phyloP scores from a whole-genome alignment of 257 asterid genomes.

The Nyctanthes arbortristis region DNA sequence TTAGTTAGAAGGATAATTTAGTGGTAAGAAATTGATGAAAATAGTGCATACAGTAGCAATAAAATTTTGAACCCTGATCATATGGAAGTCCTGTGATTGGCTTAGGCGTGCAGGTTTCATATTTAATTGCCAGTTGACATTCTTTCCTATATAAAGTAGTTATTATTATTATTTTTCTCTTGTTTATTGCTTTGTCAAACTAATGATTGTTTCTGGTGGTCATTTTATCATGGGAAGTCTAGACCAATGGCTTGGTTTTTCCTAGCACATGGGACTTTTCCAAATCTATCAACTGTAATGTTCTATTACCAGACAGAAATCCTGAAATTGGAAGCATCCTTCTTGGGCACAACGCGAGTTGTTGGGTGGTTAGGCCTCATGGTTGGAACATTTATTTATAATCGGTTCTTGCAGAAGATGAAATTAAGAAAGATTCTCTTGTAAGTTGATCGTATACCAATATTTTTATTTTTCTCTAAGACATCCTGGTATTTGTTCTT shows the following conservation, averaged over 20 bases:
- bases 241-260: conserved; percentile 99
- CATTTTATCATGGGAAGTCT: conserved; percentile 33
- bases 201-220: conserved; percentile 24
- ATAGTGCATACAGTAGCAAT: neutral
- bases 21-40: neutral
- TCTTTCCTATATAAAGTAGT: conserved; percentile 3
- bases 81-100: conserved; percentile 4
- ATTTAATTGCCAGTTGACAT: conserved; percentile 3
- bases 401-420: conserved; percentile 80
- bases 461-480: neutral
- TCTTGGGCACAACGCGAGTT: conserved; percentile 90
- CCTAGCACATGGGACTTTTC: conserved; percentile 82
- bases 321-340: conserved; percentile 80
- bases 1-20: neutral
- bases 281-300: conserved; percentile 84
- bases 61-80: neutral
- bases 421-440: conserved; percentile 71
- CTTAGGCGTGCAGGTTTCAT: neutral
- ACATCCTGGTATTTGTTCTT: neutral
- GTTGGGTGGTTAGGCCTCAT: conserved; percentile 93
- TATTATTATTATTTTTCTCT: conserved; percentile 4
- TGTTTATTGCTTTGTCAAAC: conserved; percentile 17
- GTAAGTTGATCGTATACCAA: conserved; percentile 52
- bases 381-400: conserved; percentile 78
- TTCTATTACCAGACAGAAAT: conserved; percentile 92